These are phyloP conservation scores for Kodamaea leandrae DNA, from an alignment of 805 yeast genomes.

Conservation along the genomic window DNA sequence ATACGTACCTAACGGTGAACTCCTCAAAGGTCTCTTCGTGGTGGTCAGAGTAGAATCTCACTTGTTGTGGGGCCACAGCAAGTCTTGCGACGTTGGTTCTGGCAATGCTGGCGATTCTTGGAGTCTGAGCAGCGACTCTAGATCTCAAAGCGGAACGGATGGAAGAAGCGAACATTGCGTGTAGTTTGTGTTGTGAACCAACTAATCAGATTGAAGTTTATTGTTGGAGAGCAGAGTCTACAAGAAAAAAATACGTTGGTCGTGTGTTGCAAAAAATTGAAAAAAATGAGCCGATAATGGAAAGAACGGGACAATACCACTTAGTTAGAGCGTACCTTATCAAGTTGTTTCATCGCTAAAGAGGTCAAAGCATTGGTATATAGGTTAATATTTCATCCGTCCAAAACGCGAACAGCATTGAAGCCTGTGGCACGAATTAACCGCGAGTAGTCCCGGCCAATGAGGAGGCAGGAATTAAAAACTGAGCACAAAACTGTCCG, in stretches of 20 bases:
- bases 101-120: slow-evolving; percentile 30
- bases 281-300: slow-evolving; percentile 5
- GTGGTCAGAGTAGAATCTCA: slow-evolving; percentile 78
- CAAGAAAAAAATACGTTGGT: neutral
- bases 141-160: slow-evolving; percentile 44
- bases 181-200: slow-evolving; percentile 8
- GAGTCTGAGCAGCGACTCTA: slow-evolving; percentile 27
- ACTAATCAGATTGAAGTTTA: slow-evolving; percentile 9
- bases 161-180: slow-evolving; percentile 35
- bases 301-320: neutral
- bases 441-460: no score
- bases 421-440: no score
- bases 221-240: slow-evolving; percentile 6
- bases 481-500: neutral
- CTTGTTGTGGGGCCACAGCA: slow-evolving; percentile 23
- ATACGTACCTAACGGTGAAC: slow-evolving; percentile 71
- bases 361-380: no score
- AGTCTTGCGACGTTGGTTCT: slow-evolving; percentile 20
- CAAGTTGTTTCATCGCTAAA: no score
- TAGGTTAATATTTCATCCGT: no score
- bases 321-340: no score
- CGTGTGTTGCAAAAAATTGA: neutral
- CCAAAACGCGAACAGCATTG: no score
- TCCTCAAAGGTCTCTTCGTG: slow-evolving; percentile 94
- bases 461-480: slow-evolving; percentile 4